Conservation (phyloP, 2,329 filamentous ascomycete species). For the Blumeria graminis region DNA sequence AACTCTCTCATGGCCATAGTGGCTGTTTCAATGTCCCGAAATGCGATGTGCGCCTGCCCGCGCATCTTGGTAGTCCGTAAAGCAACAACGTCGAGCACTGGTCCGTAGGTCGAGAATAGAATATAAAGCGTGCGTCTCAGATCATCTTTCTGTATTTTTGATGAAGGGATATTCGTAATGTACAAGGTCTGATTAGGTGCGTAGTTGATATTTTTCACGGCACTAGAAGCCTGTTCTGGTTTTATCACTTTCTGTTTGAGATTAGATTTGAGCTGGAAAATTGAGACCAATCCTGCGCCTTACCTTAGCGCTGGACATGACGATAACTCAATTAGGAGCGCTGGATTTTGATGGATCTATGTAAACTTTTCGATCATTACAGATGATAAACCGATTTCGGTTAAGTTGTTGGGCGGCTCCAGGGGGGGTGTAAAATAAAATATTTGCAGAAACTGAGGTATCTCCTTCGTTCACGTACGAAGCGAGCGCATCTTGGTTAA, state of each 20-base stretch:
- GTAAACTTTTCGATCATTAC: too few species aligned
- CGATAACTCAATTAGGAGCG: too few species aligned
- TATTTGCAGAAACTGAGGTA: too few species aligned
- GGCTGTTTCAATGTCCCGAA: conserved; percentile 69
- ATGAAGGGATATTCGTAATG: conserved; percentile 58
- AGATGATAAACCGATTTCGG: too few species aligned
- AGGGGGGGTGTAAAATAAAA: too few species aligned
- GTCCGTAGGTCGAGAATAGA: conserved; percentile 81
- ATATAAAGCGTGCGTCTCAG: conserved; percentile 73
- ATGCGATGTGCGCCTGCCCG: conserved; percentile 84
- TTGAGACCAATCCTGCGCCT: too few species aligned
- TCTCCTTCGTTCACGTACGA: too few species aligned
- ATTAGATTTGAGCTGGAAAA: too few species aligned
- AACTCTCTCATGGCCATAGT: conserved; percentile 82
- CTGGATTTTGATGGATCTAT: too few species aligned
- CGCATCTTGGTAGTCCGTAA: conserved; percentile 83
- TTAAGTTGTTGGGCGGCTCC: too few species aligned
- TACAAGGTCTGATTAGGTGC: conserved; percentile 73
- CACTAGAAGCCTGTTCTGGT: conserved; percentile 13
- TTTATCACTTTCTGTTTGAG: conserved; percentile 8
- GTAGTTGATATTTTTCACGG: conserved; percentile 22
- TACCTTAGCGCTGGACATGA: too few species aligned
- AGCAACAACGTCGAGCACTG: conserved; percentile 75
- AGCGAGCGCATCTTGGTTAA: too few species aligned
- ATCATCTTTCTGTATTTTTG: conserved; percentile 77